Evolutionary conservation across 176 grass and related monocot species (phyloP).

Genomic region (Zoysia japonica): DNA sequence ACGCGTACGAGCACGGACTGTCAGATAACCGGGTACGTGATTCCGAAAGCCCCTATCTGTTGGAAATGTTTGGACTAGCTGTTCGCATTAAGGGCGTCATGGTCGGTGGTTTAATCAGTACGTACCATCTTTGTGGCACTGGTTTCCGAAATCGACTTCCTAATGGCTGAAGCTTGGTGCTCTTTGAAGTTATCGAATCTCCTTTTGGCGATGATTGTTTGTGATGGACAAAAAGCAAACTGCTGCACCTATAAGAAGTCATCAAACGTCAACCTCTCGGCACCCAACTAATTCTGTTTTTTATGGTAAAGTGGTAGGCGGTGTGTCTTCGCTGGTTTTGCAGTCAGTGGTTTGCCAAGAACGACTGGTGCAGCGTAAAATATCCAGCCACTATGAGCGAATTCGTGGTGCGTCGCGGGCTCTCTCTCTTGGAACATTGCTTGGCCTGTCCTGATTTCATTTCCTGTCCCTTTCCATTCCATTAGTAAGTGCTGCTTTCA

Average conservation of each 20-base stretch:
- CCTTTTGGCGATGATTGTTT: not conserved
- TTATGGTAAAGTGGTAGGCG: too few species aligned
- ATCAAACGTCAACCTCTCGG: not conserved
- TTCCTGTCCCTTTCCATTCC: not conserved
- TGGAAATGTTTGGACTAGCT: conserved; percentile 28
- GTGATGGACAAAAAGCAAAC: not conserved
- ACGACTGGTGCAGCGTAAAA: not conserved
- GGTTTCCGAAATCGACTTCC: conserved; percentile 7
- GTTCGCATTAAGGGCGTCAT: conserved; percentile 32
- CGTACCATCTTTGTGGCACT: conserved; percentile 5
- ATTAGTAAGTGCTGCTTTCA: not conserved
- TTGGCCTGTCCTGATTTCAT: not conserved
- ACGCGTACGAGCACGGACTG: too few species aligned
- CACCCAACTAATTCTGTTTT: not conserved
- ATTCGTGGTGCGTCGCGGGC: too few species aligned
- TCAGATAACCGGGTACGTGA: too few species aligned
- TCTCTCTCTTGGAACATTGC: not conserved
- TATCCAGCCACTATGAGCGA: not conserved
- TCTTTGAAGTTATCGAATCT: not conserved
- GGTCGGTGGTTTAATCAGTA: conserved; percentile 25
- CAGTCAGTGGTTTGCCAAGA: not conserved
- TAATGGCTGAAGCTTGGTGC: not conserved
- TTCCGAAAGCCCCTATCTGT: conserved; percentile 28
- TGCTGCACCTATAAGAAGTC: not conserved
- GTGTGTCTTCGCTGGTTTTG: not conserved